Evolutionary conservation across 352 stramenopile genomes (phyloP).

Genomic region (Phytophthora podocarpi): DNA sequence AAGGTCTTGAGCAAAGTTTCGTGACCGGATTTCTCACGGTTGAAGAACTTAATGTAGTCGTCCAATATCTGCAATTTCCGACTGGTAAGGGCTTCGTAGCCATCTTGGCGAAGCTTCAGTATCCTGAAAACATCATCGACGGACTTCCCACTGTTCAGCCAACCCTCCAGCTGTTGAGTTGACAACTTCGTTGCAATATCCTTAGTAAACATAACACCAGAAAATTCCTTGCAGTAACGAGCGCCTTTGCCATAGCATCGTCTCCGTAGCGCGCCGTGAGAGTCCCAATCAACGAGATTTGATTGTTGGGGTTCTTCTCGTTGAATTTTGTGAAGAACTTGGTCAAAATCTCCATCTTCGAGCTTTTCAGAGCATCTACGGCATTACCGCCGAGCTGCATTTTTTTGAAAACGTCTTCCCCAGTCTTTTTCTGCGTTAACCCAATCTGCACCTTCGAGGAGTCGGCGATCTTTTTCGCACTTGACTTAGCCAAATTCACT

Average conservation of each 20-base stretch:
- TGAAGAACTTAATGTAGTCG: background rate
- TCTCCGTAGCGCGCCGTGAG: background rate
- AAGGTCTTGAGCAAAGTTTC: background rate
- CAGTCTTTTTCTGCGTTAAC: no score
- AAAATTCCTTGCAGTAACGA: no score
- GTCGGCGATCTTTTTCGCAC: no score
- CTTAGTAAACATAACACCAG: no score
- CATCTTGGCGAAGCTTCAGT: background rate
- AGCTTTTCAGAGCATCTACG: conserved; percentile 11
- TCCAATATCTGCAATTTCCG: background rate
- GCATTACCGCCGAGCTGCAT: no score
- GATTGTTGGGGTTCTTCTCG: background rate
- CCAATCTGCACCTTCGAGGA: no score
- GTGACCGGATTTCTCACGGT: background rate
- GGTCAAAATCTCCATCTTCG: conserved; percentile 2
- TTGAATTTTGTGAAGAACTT: background rate
- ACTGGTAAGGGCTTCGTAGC: background rate
- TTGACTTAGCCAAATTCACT: no score
- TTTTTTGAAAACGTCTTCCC: no score
- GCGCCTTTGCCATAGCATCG: background rate
- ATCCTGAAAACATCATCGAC: background rate
- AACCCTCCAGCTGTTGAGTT: background rate
- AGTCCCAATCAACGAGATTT: background rate
- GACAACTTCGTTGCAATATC: background rate
- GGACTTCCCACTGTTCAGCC: background rate